phyloP scores from a whole-genome alignment of 2,329 filamentous ascomycete genomes.

The Monosporascus sp. region DNA sequence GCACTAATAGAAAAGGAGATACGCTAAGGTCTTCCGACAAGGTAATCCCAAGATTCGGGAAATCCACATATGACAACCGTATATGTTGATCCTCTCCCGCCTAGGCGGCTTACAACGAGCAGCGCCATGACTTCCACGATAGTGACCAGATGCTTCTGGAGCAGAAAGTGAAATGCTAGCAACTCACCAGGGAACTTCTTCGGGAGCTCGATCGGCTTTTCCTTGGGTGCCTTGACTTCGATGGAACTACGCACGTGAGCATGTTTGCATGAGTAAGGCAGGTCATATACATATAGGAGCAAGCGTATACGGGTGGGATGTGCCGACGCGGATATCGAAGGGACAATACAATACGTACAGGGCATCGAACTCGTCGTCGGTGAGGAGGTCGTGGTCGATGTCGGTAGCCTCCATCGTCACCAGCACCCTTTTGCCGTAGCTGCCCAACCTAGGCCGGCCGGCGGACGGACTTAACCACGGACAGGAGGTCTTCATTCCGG shows the following conservation, averaged over 20 bases:
- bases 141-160: no score
- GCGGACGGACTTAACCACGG: no score
- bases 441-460: no score
- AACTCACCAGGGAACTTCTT: constrained; percentile 32
- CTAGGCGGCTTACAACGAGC: no score
- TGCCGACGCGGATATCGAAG: not conserved
- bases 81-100: no score
- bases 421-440: not conserved
- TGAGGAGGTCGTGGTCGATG: constrained; percentile 36
- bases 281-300: not conserved
- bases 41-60: no score
- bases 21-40: no score
- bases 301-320: no score
- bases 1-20: no score
- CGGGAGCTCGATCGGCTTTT: constrained; percentile 13
- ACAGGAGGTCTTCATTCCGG: no score
- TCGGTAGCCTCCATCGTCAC: constrained; percentile 21
- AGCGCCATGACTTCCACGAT: no score
- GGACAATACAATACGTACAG: constrained; percentile 34
- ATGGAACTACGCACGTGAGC: constrained; percentile 27
- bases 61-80: no score
- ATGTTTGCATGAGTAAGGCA: not conserved
- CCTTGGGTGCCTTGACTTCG: constrained; percentile 30
- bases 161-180: not conserved
- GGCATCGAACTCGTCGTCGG: constrained; percentile 50